Evolutionary conservation across 2,329 filamentous ascomycete genomes (phyloP).

Genomic region (Fusarium nygamai): DNA sequence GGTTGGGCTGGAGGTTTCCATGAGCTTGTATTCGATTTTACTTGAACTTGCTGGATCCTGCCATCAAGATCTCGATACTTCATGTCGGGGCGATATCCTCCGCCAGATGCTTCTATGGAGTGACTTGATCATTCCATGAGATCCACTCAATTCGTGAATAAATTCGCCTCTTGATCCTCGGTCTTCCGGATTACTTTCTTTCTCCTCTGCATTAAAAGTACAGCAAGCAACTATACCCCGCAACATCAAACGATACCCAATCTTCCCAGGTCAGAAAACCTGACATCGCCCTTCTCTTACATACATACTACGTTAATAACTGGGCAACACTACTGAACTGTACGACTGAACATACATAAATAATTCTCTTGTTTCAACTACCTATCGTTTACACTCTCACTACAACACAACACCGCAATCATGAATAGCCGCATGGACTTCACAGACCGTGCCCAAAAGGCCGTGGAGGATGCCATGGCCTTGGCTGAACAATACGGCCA

Average conservation of each 20-base stretch:
- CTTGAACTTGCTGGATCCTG: constrained; percentile 40
- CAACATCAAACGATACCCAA: constrained; percentile 39
- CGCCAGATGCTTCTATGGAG: constrained; percentile 23
- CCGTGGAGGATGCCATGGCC: constrained; percentile 86
- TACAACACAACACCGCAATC: constrained; percentile 44
- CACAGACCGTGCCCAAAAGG: constrained; percentile 91
- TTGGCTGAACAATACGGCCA: constrained; percentile 92
- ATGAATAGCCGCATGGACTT: constrained; percentile 89
- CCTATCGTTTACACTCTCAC: constrained; percentile 3
- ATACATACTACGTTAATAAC: not conserved
- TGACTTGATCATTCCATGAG: constrained; percentile 28
- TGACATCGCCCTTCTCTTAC: constrained; percentile 23
- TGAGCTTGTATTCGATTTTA: constrained; percentile 36
- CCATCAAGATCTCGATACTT: constrained; percentile 39
- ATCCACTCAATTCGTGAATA: constrained; percentile 40
- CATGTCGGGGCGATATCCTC: constrained; percentile 27
- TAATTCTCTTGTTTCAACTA: constrained; percentile 11
- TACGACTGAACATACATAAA: not conserved
- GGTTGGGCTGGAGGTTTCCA: constrained; percentile 46
- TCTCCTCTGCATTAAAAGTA: constrained; percentile 13
- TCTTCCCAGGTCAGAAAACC: constrained; percentile 34
- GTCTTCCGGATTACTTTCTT: constrained; percentile 14
- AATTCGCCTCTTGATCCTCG: constrained; percentile 34
- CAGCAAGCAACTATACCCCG: constrained; percentile 34
- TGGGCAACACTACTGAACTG: constrained; percentile 19